A percentile compares a stretch with the other conserved stretches of the same genome.
phyloP scores from a whole-genome alignment of 768 basidiomycete genomes.

The Psilocybe cubensis region DNA sequence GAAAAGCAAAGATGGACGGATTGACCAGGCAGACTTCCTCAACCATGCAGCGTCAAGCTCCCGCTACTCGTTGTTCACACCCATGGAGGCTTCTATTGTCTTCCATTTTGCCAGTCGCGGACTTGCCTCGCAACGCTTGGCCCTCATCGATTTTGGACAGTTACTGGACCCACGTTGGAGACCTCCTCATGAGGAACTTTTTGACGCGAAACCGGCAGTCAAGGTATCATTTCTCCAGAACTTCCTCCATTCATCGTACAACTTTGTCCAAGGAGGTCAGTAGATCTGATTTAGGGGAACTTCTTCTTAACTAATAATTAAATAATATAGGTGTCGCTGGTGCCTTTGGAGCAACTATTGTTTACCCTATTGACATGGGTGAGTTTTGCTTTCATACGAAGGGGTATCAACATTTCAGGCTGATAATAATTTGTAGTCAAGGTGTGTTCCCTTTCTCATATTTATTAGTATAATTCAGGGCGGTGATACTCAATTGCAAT shows the following conservation, averaged over 20 bases:
- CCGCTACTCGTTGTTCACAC: slow-evolving; percentile 94
- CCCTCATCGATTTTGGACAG: slow-evolving; percentile 90
- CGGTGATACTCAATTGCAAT: not conserved
- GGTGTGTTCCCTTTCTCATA: slow-evolving; percentile 45
- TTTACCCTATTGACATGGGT: slow-evolving; percentile 96
- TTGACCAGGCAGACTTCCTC: slow-evolving; percentile 94
- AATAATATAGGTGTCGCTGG: slow-evolving; percentile 76
- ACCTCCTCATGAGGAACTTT: slow-evolving; percentile 62
- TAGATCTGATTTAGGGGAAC: not conserved
- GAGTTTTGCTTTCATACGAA: slow-evolving; percentile 32
- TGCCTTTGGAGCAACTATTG: slow-evolving; percentile 94
- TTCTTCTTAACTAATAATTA: not conserved
- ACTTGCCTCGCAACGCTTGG: slow-evolving; percentile 65
- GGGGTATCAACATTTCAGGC: not conserved
- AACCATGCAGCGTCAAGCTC: slow-evolving; percentile 85
- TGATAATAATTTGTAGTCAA: slow-evolving; percentile 58
- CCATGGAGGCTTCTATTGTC: slow-evolving; percentile 97
- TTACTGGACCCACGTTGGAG: slow-evolving; percentile 90
- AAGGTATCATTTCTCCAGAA: slow-evolving; percentile 52
- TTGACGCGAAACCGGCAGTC: slow-evolving; percentile 32
- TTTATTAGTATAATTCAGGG: not conserved
- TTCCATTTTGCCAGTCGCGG: slow-evolving; percentile 97
- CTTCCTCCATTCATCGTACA: slow-evolving; percentile 77
- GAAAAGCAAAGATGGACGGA: slow-evolving; percentile 93
- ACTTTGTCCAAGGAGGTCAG: slow-evolving; percentile 82